Evolutionary conservation across 2,329 filamentous ascomycete species (phyloP), one percentile per base, ranked within the genome.

Genomic region (Lachnellula suecica): DNA sequence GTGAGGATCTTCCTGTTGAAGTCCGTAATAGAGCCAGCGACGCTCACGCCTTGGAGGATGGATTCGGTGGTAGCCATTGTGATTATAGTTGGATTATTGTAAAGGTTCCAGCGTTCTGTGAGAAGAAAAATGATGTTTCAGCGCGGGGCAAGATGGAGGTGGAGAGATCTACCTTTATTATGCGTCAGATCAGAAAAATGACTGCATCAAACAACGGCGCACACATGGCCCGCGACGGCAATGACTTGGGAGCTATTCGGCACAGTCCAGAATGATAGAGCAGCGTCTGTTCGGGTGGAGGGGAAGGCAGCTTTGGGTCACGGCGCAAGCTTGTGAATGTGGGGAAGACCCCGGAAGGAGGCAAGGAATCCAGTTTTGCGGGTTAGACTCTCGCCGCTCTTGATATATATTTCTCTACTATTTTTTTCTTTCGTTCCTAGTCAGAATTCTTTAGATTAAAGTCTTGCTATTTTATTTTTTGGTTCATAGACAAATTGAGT

Each of bases 1-100:
- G 85, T 96, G 61, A 97, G 83, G 71, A 99, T 95, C 80, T 96
- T 93, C 76, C 84, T 85, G 71, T 92, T 87, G 63, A 87, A 77
- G 54, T 93, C 84, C 67, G 84, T 85, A 68, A 97, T 76, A 57
- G 82, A 73, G 67, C 91, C 93, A 66, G 91, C 85, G 79, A 97
- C 83, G 73, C 85, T 84, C 68, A 97, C 92, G 73, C 91, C 91
- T 72, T 91, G 85, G 62, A 97, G 87, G 68, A 96, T 88, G 59
- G 80, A 75, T 52, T 96, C 88, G 68, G 82, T 82, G 61, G 81
- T 78, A 60, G 84, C 79, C 87, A 91, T 91, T 22, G 42, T 58
- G 49, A 24, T 50, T 44, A n/a, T 48, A 20, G 29, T n/a, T 46
- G 20, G 37, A 37, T 4, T 51, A 11, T 44, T 47, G 44, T 42